phyloP scores from a whole-genome alignment of 108 stramenopile genomes.

The Cafeteria roenbergensis region DNA sequence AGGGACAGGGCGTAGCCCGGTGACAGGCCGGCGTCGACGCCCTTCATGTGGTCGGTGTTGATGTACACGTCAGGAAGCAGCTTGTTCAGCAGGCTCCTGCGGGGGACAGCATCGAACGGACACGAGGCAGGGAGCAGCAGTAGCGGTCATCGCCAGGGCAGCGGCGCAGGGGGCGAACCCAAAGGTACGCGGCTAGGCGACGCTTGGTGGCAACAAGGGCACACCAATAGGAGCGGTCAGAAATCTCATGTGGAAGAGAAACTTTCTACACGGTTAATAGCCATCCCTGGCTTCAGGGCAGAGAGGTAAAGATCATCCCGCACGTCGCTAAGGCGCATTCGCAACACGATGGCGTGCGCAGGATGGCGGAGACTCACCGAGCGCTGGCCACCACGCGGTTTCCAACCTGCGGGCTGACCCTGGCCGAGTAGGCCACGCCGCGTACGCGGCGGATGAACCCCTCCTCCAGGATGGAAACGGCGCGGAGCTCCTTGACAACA shows the following conservation, averaged over 20 bases:
- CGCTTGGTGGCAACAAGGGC: no score
- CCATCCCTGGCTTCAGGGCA: no score
- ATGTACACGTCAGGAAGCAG: constrained; percentile 22
- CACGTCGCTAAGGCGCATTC: no score
- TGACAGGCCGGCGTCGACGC: constrained; percentile 50
- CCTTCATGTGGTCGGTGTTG: constrained; percentile 17
- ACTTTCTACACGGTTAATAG: no score
- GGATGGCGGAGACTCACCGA: constrained; percentile 71
- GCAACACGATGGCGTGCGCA: constrained; percentile 80
- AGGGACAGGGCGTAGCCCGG: constrained; percentile 69
- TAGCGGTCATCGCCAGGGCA: no score
- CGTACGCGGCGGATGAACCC: constrained; percentile 85
- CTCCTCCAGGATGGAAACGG: constrained; percentile 67
- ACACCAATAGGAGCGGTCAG: no score
- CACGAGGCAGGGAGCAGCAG: no score
- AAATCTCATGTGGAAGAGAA: constrained; percentile 7
- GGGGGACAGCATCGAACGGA: no score
- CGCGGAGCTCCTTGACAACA: constrained; percentile 57
- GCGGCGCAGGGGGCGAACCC: no score
- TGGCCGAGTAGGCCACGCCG: constrained; percentile 72
- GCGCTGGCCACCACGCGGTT: constrained; percentile 83
- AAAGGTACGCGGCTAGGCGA: no score
- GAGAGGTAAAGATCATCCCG: no score
- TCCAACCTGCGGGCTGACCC: constrained; percentile 72
- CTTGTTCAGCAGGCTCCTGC: constrained; percentile 12